These are phyloP conservation scores for Fimicolochytrium jonesii DNA, from an alignment of 192 early-diverging fungal genomes.

Conservation along the genomic window DNA sequence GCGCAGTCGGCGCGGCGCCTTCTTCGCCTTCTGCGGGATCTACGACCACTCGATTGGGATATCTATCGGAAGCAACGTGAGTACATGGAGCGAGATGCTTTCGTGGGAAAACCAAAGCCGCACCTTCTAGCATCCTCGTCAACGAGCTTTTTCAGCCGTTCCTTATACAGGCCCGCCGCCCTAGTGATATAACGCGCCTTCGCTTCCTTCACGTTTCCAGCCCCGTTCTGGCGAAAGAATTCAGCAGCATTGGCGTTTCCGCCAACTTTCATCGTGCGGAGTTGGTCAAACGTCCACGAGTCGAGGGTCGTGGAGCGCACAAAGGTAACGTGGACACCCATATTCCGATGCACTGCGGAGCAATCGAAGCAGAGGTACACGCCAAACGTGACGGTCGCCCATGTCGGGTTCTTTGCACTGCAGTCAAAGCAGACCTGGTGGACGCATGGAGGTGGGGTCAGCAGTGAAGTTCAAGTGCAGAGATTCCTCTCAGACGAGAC, in stretches of 20 bases:
- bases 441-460: background rate
- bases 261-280: conserved; percentile 79
- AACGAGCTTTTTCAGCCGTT: conserved; percentile 62
- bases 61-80: too few relatives aligned
- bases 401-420: conserved; percentile 88
- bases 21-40: conserved; percentile 31
- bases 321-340: conserved; percentile 97
- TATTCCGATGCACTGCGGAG: conserved; percentile 89
- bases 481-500: background rate
- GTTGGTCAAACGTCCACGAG: conserved; percentile 89
- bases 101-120: too few relatives aligned
- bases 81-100: too few relatives aligned
- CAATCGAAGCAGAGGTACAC: conserved; percentile 96
- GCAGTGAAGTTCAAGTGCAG: background rate
- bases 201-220: conserved; percentile 60
- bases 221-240: conserved; percentile 75
- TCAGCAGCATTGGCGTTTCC: conserved; percentile 81
- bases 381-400: conserved; percentile 91
- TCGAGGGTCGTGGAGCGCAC: conserved; percentile 89
- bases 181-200: conserved; percentile 78
- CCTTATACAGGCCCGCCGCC: conserved; percentile 76
- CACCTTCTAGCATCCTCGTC: conserved; percentile 60
- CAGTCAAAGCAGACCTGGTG: conserved; percentile 92
- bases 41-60: conserved; percentile 39
- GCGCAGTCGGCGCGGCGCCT: conserved; percentile 15